phyloP scores from a whole-genome alignment of 140 eudicot species.

The Senecio squalidus region DNA sequence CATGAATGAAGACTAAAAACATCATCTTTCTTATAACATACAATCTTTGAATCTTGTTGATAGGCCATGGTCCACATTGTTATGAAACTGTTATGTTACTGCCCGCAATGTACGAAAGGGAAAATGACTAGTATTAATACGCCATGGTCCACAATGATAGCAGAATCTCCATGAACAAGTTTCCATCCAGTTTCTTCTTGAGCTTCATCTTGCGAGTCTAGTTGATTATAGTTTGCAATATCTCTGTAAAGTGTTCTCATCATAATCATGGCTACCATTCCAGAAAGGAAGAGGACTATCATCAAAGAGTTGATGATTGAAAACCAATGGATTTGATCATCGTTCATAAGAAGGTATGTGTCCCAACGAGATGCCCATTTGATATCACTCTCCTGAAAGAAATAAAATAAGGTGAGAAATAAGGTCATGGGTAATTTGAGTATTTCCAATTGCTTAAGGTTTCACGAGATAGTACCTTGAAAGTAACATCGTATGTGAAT shows the following conservation, averaged over 20 bases:
- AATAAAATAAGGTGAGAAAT: not conserved
- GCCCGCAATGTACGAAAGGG: too few species aligned
- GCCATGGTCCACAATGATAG: too few species aligned
- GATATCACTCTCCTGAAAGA: constrained; percentile 39
- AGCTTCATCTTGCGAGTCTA: not conserved
- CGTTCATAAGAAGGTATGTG: constrained; percentile 41
- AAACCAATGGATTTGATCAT: constrained; percentile 53
- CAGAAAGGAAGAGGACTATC: not conserved
- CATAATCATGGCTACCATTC: constrained; percentile 7
- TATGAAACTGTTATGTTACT: too few species aligned
- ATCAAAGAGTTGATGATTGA: not conserved
- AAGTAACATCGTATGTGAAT: too few species aligned
- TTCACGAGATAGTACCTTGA: too few species aligned
- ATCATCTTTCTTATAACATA: too few species aligned
- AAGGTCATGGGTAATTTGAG: not conserved
- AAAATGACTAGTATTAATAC: too few species aligned
- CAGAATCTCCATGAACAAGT: constrained; percentile 1
- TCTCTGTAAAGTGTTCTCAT: constrained; percentile 1
- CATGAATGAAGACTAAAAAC: too few species aligned
- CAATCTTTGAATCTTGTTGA: too few species aligned
- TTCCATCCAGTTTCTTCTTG: constrained; percentile 8
- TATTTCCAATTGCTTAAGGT: too few species aligned
- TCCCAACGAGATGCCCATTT: constrained; percentile 70
- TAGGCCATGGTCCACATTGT: too few species aligned
- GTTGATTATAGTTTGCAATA: not conserved